phyloP scores from a whole-genome alignment of 2,329 filamentous ascomycete genomes.

The Dendryphion nanum region DNA sequence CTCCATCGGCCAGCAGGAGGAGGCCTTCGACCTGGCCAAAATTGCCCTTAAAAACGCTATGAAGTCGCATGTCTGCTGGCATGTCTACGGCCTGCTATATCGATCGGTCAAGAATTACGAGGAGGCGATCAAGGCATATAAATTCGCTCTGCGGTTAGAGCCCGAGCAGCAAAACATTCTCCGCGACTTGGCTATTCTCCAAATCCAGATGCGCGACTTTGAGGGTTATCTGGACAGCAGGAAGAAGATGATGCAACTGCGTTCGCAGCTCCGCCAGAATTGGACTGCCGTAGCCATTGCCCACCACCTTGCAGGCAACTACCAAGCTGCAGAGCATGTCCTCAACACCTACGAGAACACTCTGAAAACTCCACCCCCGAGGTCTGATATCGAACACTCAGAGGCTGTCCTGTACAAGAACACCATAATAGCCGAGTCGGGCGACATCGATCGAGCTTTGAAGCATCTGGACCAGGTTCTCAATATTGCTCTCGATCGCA shows the following conservation, averaged over 20 bases:
- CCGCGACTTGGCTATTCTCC: slow-evolving; percentile 86
- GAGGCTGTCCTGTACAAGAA: slow-evolving; percentile 97
- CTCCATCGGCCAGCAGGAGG: slow-evolving; percentile 84
- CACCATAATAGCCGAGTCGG: slow-evolving; percentile 84
- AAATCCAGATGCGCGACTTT: slow-evolving; percentile 96
- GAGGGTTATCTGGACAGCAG: slow-evolving; percentile 89
- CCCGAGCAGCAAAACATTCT: slow-evolving; percentile 95
- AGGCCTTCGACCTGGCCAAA: slow-evolving; percentile 92
- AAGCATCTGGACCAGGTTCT: slow-evolving; percentile 78
- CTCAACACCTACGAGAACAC: slow-evolving; percentile 92
- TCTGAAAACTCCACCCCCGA: slow-evolving; percentile 74
- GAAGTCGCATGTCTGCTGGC: slow-evolving; percentile 99
- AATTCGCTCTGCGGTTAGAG: slow-evolving; percentile 88
- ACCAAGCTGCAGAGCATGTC: slow-evolving; percentile 84
- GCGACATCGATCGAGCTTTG: slow-evolving; percentile 77
- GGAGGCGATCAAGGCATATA: slow-evolving; percentile 98
- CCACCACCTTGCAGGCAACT: slow-evolving; percentile 83
- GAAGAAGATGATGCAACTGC: slow-evolving; percentile 79
- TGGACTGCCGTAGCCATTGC: slow-evolving; percentile 98
- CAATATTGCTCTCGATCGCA: slow-evolving; percentile 77
- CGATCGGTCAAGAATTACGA: slow-evolving; percentile 96
- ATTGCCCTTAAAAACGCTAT: slow-evolving; percentile 91
- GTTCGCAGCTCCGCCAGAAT: slow-evolving; percentile 80
- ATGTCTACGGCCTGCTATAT: slow-evolving; percentile 94
- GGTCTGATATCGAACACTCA: slow-evolving; percentile 84